Evolutionary conservation across 345 rosid species (phyloP).

Genomic region (Linum trigynum): DNA sequence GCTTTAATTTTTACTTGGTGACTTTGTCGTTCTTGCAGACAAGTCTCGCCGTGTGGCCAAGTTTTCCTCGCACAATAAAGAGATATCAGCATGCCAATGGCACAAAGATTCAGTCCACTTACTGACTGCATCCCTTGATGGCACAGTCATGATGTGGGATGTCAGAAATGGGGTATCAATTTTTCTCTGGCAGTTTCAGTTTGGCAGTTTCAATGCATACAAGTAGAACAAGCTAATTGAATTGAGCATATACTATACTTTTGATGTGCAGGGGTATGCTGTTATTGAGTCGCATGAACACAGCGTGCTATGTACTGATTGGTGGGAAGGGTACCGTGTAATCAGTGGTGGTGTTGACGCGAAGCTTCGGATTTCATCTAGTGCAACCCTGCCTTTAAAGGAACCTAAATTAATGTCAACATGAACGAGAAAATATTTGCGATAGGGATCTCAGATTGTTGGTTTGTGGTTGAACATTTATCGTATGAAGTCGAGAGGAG

Average conservation of each 20-base stretch:
- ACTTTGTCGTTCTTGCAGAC: conserved; percentile 30
- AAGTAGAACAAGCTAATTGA: neutral
- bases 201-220: conserved; percentile 1
- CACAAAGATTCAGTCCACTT: conserved; percentile 77
- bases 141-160: conserved; percentile 98
- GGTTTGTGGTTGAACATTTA: no score
- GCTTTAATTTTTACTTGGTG: neutral
- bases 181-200: neutral
- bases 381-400: conserved; percentile 52
- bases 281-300: conserved; percentile 69
- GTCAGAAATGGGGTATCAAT: conserved; percentile 81
- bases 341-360: conserved; percentile 88
- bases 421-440: no score
- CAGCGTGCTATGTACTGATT: conserved; percentile 81
- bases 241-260: no score
- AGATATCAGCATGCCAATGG: conserved; percentile 97
- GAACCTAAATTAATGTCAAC: no score
- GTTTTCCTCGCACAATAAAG: conserved; percentile 72
- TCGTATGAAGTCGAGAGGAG: no score
- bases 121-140: conserved; percentile 90
- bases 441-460: no score
- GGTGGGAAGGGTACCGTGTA: conserved; percentile 85
- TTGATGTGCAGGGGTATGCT: conserved; percentile 79
- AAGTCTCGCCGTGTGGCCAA: conserved; percentile 74
- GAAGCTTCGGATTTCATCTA: conserved; percentile 60